Percentiles rank a stretch among this genome's conserved stretches.
Conservation (phyloP, 352 stramenopile genomes). For the Globisporangium alternatum region DNA sequence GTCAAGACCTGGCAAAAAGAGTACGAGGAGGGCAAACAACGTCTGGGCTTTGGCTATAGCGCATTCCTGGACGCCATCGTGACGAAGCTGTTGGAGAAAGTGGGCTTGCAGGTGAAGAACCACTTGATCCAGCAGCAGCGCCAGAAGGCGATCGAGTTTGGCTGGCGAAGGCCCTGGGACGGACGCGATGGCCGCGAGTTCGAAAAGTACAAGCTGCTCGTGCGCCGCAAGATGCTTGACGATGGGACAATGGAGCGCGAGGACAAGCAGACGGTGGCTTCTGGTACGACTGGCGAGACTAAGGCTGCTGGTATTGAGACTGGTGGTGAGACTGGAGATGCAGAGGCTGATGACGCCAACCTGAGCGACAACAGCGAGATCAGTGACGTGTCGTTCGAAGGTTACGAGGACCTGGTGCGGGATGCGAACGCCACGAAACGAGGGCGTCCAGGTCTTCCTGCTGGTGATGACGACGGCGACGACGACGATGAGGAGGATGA, state of each 20-base stretch:
- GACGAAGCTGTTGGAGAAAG: constrained; percentile 43
- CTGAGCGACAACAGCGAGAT: constrained; percentile 67
- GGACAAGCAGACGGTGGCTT: not conserved
- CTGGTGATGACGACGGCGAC: not conserved
- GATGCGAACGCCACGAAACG: constrained; percentile 13
- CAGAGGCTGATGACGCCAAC: constrained; percentile 12
- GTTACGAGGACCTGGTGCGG: constrained; percentile 53
- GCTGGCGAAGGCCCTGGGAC: constrained; percentile 64
- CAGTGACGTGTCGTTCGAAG: constrained; percentile 71
- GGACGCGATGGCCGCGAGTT: constrained; percentile 59
- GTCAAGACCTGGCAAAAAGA: constrained; percentile 41
- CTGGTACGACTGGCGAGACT: not conserved
- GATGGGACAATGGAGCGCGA: constrained; percentile 28
- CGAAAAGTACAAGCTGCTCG: constrained; percentile 47
- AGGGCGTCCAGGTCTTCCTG: not conserved
- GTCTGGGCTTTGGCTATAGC: constrained; percentile 47
- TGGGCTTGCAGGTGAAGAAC: constrained; percentile 44
- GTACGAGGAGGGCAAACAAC: constrained; percentile 34
- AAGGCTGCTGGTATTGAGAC: too few relatives aligned
- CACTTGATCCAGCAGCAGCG: constrained; percentile 63
- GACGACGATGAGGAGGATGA: constrained; percentile 26
- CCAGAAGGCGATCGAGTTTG: constrained; percentile 54
- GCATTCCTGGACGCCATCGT: constrained; percentile 66
- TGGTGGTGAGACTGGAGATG: constrained; percentile 4
- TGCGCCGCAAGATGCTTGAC: constrained; percentile 35